Base-by-base conservation (phyloP, 1,139 yeast genomes). In the Kluyveromyces marxianus region DNA sequence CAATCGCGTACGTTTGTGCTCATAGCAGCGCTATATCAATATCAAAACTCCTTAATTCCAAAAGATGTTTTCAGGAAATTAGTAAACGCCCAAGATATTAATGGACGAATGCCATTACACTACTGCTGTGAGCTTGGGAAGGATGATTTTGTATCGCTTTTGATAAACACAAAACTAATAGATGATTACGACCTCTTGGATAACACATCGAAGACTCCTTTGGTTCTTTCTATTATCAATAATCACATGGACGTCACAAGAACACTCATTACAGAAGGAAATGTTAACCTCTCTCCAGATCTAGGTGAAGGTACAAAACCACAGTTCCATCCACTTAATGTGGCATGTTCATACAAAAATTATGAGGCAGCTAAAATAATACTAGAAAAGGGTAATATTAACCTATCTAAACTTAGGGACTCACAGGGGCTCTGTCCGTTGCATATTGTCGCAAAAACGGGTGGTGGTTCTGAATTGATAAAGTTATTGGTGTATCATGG, bases 381-480 rank as follows among this genome's bases (percentile, higher is more conserved):
- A 25, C 67, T 81, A 35, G 66, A 66, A 29, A 60, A 66, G 25
- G 54, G 52, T n/a, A 47, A 44, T 8, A 63, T 59, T 50, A 66
- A 59, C 49, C 61, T 60, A 47, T 63, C 68, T 3, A 56, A 55
- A 7, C 79, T 78, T 51, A 81, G 77, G 50, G 94, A 87, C 60
- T 90, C 90, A 0, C 95, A 90, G 67, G 97, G 98, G 0, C 72
- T 89, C 42, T 77, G 81, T 47, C 96, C 97, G 0, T 69, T 92
- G 42, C 98, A 92, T 63, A 86, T 90, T 26, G 90, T 82, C 24
- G 89, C 97, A 0, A 76, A 95, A 45, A 81, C 86, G 4, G 63
- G 63, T 25, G 97, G 97, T 0, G 89, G 83, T 60, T 71, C 73
- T 52, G 70, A 79, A 45, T 70, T 90, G 37, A 80, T 90, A 21